Conservation (phyloP, 208 protist genomes). For the Histomonas meleagridis region DNA sequence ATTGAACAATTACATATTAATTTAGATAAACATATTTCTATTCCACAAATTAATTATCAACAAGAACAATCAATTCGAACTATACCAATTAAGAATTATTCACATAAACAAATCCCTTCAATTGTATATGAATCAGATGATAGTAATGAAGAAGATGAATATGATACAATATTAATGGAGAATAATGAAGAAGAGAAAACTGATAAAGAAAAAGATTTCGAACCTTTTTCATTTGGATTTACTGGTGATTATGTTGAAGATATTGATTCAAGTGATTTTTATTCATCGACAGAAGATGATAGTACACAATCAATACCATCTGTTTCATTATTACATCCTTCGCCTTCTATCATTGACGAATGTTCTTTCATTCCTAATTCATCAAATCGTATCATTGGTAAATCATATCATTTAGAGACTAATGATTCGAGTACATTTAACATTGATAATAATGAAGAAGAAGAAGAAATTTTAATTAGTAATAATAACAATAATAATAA, state of each 20-base stretch:
- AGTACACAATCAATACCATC: too few relatives aligned
- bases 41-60: background rate
- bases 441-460: background rate
- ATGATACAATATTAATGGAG: background rate
- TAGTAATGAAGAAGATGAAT: background rate
- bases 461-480: background rate
- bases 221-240: background rate
- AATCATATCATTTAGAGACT: background rate
- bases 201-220: too few relatives aligned
- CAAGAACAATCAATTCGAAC: background rate
- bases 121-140: background rate
- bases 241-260: background rate
- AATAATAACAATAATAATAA: background rate
- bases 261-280: background rate
- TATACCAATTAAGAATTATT: background rate
- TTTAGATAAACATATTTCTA: background rate
- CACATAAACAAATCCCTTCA: background rate
- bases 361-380: background rate
- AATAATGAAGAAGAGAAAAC: background rate
- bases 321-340: too few relatives aligned
- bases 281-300: background rate
- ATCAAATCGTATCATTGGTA: background rate
- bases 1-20: too few relatives aligned
- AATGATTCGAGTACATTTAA: background rate
- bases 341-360: too few relatives aligned